phyloP scores from a whole-genome alignment of 2,329 filamentous ascomycete genomes.

The Cryoendolithus antarcticus region DNA sequence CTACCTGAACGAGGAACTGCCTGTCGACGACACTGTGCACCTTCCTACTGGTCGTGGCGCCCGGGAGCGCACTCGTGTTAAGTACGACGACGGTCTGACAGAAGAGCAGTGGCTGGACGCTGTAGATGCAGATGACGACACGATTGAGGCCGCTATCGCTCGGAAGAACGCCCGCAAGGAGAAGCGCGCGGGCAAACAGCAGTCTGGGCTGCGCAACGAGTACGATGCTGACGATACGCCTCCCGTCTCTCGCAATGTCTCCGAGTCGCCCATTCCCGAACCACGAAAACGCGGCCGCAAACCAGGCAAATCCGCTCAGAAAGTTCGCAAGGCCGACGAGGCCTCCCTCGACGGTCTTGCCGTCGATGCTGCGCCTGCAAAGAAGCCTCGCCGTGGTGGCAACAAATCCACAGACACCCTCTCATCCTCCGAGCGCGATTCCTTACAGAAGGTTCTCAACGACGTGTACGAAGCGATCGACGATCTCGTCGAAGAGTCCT shows the following conservation, averaged over 20 bases:
- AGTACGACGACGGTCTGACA: slow-evolving; percentile 92
- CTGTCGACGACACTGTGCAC: slow-evolving; percentile 59
- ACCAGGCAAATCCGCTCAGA: slow-evolving; percentile 52
- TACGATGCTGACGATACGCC: slow-evolving; percentile 57
- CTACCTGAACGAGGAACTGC: slow-evolving; percentile 77
- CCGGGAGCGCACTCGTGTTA: slow-evolving; percentile 84
- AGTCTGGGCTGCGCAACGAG: slow-evolving; percentile 42
- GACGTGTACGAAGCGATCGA: slow-evolving; percentile 69
- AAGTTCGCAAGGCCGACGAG: slow-evolving; percentile 67
- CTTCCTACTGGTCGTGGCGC: slow-evolving; percentile 78
- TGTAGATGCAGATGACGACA: slow-evolving; percentile 92
- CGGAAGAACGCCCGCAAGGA: slow-evolving; percentile 79
- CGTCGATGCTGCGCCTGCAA: slow-evolving; percentile 62
- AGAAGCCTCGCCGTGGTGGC: slow-evolving; percentile 57
- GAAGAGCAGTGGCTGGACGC: slow-evolving; percentile 99
- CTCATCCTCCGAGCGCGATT: slow-evolving; percentile 54
- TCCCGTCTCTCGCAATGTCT: slow-evolving; percentile 65
- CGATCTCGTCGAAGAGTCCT: slow-evolving; percentile 68
- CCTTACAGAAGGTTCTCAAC: slow-evolving; percentile 70
- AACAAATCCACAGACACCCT: slow-evolving; percentile 56
- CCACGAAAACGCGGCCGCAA: slow-evolving; percentile 76
- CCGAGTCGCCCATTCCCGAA: slow-evolving; percentile 56
- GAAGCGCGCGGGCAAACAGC: slow-evolving; percentile 63
- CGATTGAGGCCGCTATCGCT: slow-evolving; percentile 81
- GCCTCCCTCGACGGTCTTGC: slow-evolving; percentile 52